Evolutionary conservation across 306 rosid genomes (phyloP), one percentile per base, ranked within the genome.

Genomic region (Parietaria judaica): DNA sequence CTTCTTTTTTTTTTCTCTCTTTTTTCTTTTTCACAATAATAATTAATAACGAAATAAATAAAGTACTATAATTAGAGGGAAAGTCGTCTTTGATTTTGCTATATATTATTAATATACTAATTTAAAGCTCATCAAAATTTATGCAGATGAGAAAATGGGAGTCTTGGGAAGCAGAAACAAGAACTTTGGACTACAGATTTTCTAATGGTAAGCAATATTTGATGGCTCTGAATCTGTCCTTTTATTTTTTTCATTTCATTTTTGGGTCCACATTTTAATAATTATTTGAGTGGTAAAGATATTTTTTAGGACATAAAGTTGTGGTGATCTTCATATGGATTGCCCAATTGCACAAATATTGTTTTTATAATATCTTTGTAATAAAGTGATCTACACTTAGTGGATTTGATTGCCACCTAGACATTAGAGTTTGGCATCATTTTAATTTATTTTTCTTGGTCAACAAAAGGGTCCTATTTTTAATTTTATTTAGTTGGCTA

Each of bases 111-210:
- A 1, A 5, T 8, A 41, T 41, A 41, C 7, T 5, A 41, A 5
- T 41, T 41, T 8, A 41, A 41, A 41, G 45, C 45, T 5, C 9
- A 39, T 39, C n/a, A 41, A 5, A 41, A 1, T 41, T 41, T 41
- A 41, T 45, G 37, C 52, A 80, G 90, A 84, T 81, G 84, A 80
- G 72, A 35, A 61, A 67, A 6, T 84, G 86, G 86, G 69, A 71
- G 31, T 51, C 66, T 50, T 81, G 90, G 90, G 90, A 84, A 51
- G 82, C 82, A 71, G 78, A 84, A 54, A 84, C 90, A 36, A 76
- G 43, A 66, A 76, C 90, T 15, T 52, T 70, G 61, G 82, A 84
- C 14, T 78, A 80, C 56, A 70, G 76, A 54, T 63, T 73, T 61
- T 58, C 66, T 7, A 65, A 77, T 11, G 90, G 90, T 84, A 72